Evolutionary conservation across 164 flowering plant species (phyloP), one percentile per base, ranked within the genome.

Genomic region (Protea cynaroides): DNA sequence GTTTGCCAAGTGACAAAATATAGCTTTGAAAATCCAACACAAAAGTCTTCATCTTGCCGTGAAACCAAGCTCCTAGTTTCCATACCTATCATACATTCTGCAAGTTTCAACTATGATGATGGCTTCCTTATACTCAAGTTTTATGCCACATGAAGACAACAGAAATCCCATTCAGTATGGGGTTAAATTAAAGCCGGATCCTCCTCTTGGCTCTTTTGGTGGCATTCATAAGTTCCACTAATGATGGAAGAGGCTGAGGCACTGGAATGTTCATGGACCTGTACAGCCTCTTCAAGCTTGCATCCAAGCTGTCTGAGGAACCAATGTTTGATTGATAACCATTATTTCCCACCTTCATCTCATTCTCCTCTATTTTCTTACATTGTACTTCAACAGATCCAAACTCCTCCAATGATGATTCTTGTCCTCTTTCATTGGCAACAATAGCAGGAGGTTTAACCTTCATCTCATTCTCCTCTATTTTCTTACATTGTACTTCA

Each of bases 221-320:
- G 55, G 69, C 66, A 38, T 83, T 74, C 85, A 82, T 76, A 57
- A 90, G 86, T 63, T 83, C 81, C 62, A 81, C 71, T 74, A 92
- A 73, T 4, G 96, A 92, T 8, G 94, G 98, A 62, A 92, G 85
- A 43, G 88, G 89, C 66, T 69, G 72, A 67, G 98, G 96, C 24
- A 92, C 96, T 29, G 90, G 83, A 21, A 82, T 84, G 75, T 87
- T 81, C 88, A 79, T 84, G 10, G 86, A 84, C 68, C 96, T 83
- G 71, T 89, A 92, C 62, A 86, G 55, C 69, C 78, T 84, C 65
- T 86, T 84, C 62, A 92, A 47, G 56, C 71, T 71, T 11, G 80
- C 82, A 71, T 61, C 59, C 7, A 72, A 82, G 60, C 73, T 63
- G 47, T 62, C 79, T 12, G 84, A 74, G 6, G 76, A 68, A 17